A percentile compares a stretch with the other conserved stretches of the same genome.
Evolutionary conservation across 2,329 filamentous ascomycete species (phyloP).

Genomic region (Aspergillus tanneri): DNA sequence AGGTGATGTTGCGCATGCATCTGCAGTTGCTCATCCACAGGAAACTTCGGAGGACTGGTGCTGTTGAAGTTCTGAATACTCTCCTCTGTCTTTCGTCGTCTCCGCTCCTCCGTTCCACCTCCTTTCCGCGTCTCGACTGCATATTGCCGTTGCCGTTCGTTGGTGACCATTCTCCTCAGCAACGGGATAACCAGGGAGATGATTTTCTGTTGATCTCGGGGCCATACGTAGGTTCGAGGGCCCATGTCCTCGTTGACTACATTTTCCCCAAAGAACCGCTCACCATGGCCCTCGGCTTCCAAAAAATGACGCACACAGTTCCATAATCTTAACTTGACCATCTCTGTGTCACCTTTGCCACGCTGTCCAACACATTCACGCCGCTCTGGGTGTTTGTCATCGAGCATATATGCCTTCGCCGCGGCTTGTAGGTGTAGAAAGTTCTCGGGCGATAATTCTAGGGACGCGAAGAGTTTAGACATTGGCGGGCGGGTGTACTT

Average conservation of each 20-base stretch:
- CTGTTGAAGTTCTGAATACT: conserved; percentile 29
- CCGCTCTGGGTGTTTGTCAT: conserved; percentile 54
- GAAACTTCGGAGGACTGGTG: conserved; percentile 21
- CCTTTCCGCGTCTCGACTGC: conserved; percentile 57
- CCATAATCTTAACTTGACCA: conserved; percentile 57
- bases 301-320: conserved; percentile 58
- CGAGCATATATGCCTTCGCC: conserved; percentile 59
- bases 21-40: conserved; percentile 34
- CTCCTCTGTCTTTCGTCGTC: conserved; percentile 38
- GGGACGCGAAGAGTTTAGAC: conserved; percentile 57
- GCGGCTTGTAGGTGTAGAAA: conserved; percentile 57
- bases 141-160: conserved; percentile 59
- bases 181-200: conserved; percentile 59
- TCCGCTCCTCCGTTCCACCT: conserved; percentile 40
- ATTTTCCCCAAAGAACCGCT: conserved; percentile 52
- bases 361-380: conserved; percentile 59
- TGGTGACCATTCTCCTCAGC: conserved; percentile 59
- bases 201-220: conserved; percentile 55
- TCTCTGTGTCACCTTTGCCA: conserved; percentile 55
- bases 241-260: conserved; percentile 44
- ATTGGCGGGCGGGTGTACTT: conserved; percentile 60
- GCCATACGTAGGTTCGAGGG: conserved; percentile 51
- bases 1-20: conserved; percentile 30
- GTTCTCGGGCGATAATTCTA: conserved; percentile 57
- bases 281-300: conserved; percentile 51